Evolutionary conservation across 228 moss, liverwort and hornwort genomes (phyloP), one percentile per base, ranked within the genome.

Genomic region (Sphagnum fallax): DNA sequence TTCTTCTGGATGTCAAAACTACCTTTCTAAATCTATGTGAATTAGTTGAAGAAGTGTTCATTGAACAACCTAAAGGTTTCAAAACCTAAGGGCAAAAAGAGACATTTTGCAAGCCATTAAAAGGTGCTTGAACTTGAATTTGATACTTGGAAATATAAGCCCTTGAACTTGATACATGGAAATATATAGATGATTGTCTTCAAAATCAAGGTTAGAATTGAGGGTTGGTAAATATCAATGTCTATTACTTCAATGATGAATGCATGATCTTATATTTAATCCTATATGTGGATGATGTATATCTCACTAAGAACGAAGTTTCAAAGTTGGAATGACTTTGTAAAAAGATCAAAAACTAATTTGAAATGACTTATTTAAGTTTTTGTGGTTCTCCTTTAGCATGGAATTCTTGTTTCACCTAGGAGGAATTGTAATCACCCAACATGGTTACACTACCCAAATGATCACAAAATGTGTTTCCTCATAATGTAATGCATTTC

Each of bases 221-320:
- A 50, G 5, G 11, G 58, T 5, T 4, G 12, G 61, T 49, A 10
- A 48, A 65, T 13, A 5, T 5, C 4, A 65, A 65, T 13, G 47
- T 4, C 4, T 65, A 65, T 48, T 65, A 5, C 4, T 48, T 8
- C 32, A 6, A 10, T 8, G 32, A 65, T 0, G 0, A 32, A 8
- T 10, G 32, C 8, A 69, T 48, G 15, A 61, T 61, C 9, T 5
- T n/a, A 1, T 10, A 60, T 4, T n/a, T 61, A 4, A 0, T 70
- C 9, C 55, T 75, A 4, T 75, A 70, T 52, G 70, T 70, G 5
- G 65, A 75, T 60, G 70, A 75, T 55, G 7, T 75, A 9, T 60
- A 64, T 6, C 6, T 75, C 10, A 70, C 65, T 15, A 6, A 70
- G 0, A 47, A 75, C 51, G 0, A 75, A 15, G 5, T 7, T 6